These are phyloP conservation scores for Spirogloea muscicola DNA, from an alignment of 139 green algal species.

Conservation along the genomic window DNA sequence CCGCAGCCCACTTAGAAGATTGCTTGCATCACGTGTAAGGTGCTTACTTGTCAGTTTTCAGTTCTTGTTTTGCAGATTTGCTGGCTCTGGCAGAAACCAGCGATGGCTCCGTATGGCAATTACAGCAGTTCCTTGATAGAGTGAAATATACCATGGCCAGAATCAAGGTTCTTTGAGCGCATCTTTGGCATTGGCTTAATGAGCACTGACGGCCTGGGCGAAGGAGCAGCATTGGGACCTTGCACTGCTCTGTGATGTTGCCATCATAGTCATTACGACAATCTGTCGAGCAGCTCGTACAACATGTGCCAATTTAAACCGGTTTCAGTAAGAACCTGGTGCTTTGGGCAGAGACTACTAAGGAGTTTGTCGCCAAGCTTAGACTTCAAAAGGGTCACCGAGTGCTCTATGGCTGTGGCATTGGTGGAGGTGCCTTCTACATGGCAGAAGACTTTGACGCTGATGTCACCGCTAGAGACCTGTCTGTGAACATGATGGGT, in stretches of 20 bases:
- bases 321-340: too few species aligned
- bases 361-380: slow-evolving; percentile 60
- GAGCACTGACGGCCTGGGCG: slow-evolving; percentile 62
- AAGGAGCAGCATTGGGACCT: too few species aligned
- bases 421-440: slow-evolving; percentile 64
- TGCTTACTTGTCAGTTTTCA: too few species aligned
- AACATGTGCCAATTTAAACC: too few species aligned
- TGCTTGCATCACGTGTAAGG: too few species aligned
- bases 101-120: too few species aligned
- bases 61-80: slow-evolving; percentile 52
- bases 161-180: slow-evolving; percentile 71
- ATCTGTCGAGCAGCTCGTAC: too few species aligned
- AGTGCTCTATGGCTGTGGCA: slow-evolving; percentile 76
- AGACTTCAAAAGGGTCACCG: slow-evolving; percentile 59
- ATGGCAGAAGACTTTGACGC: slow-evolving; percentile 60
- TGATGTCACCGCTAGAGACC: slow-evolving; percentile 75
- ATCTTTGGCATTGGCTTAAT: slow-evolving; percentile 76
- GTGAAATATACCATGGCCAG: slow-evolving; percentile 60
- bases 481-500: slow-evolving; percentile 78
- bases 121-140: slow-evolving; percentile 69
- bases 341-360: slow-evolving; percentile 35
- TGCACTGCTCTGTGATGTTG: too few species aligned
- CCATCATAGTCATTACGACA: too few species aligned
- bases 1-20: too few species aligned
- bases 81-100: slow-evolving; percentile 62